phyloP scores from a whole-genome alignment of 805 yeast genomes.

The Monosporozyma solicola region DNA sequence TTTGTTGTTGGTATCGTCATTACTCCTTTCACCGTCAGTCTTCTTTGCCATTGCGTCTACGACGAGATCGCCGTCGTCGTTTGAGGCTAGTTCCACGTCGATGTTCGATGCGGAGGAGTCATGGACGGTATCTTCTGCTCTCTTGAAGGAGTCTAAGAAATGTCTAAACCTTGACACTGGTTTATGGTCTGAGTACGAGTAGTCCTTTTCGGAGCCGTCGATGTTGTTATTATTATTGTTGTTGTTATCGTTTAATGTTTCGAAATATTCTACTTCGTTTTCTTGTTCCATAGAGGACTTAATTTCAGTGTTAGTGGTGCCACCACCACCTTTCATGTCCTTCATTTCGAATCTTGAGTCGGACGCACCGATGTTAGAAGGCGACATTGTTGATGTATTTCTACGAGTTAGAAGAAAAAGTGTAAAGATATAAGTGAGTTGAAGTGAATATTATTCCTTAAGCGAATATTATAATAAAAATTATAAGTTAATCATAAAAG shows the following conservation, averaged over 20 bases:
- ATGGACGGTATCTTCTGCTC: slow-evolving; percentile 9
- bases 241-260: slow-evolving; percentile 4
- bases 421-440: not conserved
- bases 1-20: slow-evolving; percentile 19
- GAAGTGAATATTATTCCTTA: too few species aligned
- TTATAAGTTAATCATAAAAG: too few species aligned
- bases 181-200: slow-evolving; percentile 1
- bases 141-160: slow-evolving; percentile 5
- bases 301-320: slow-evolving; percentile 3
- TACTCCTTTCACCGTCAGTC: not conserved
- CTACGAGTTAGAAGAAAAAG: not conserved
- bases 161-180: not conserved
- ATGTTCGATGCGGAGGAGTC: not conserved
- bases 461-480: too few species aligned
- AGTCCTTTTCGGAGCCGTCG: slow-evolving; percentile 2
- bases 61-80: not conserved
- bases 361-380: slow-evolving; percentile 2
- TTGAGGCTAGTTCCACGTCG: slow-evolving; percentile 2
- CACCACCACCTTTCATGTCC: slow-evolving; percentile 5
- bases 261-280: slow-evolving; percentile 21
- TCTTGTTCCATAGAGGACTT: slow-evolving; percentile 14
- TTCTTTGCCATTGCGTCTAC: slow-evolving; percentile 1
- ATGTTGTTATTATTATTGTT: not conserved
- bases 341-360: slow-evolving; percentile 6
- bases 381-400: not conserved